Percentiles rank a stretch among this genome's conserved stretches.
These are phyloP conservation scores for Amanita thiersii DNA, from an alignment of 768 basidiomycete genomes.

Conservation along the genomic window DNA sequence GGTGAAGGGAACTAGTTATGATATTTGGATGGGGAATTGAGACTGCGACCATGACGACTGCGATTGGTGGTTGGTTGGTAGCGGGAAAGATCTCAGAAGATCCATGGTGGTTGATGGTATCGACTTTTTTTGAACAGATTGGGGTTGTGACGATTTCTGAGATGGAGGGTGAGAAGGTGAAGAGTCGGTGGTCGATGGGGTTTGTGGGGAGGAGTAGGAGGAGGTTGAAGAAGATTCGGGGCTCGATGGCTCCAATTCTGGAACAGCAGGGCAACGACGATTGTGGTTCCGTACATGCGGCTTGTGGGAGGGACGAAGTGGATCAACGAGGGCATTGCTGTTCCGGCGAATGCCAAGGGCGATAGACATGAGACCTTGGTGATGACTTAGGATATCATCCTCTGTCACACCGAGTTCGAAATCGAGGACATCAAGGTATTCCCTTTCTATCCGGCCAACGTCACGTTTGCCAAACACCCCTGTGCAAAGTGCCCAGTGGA, in stretches of 20 bases:
- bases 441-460: constrained; percentile 73
- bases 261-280: constrained; percentile 19
- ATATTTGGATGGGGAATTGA: constrained; percentile 13
- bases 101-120: constrained; percentile 33
- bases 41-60: constrained; percentile 12
- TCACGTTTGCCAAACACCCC: constrained; percentile 78
- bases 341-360: constrained; percentile 14
- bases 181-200: constrained; percentile 18
- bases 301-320: constrained; percentile 9
- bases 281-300: constrained; percentile 10
- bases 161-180: constrained; percentile 13
- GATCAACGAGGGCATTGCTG: constrained; percentile 15
- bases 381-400: constrained; percentile 49
- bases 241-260: constrained; percentile 35
- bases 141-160: constrained; percentile 7
- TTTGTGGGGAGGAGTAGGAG: constrained; percentile 21
- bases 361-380: constrained; percentile 26
- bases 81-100: constrained; percentile 38
- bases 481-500: constrained; percentile 85
- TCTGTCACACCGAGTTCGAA: constrained; percentile 64
- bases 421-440: constrained; percentile 74
- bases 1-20: too few species aligned
- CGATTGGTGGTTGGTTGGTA: constrained; percentile 25
- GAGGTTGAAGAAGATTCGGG: constrained; percentile 28
- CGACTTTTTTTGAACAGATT: constrained; percentile 16